Evolutionary conservation across 129 eudicot species (phyloP).

Genomic region (Scalesia atractyloides): DNA sequence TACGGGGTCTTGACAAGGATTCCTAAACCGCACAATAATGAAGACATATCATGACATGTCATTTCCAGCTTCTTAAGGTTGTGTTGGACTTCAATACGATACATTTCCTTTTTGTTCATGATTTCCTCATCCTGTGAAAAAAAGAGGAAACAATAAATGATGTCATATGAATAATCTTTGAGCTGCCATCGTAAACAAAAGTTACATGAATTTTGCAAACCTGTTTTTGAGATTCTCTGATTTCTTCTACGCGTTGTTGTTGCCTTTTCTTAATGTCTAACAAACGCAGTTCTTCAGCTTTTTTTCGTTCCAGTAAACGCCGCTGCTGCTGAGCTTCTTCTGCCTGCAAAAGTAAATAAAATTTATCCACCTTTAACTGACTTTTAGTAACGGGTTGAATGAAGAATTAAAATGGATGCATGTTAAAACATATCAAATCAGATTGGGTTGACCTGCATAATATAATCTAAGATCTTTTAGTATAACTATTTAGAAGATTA

Average conservation of each 20-base stretch:
- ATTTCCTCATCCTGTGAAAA: conserved; percentile 54
- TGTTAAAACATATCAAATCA: too few relatives aligned
- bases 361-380: conserved; percentile 5
- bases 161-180: background rate
- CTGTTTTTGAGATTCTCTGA: conserved; percentile 72
- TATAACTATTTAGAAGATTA: background rate
- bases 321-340: conserved; percentile 63
- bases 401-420: too few relatives aligned
- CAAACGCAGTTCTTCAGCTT: conserved; percentile 63
- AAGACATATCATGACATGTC: conserved; percentile 60
- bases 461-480: too few relatives aligned
- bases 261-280: conserved; percentile 80
- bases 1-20: conserved; percentile 34
- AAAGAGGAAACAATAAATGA: conserved; percentile 5
- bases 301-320: conserved; percentile 56
- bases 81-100: conserved; percentile 55
- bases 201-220: conserved; percentile 33
- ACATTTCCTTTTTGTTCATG: conserved; percentile 65
- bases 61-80: conserved; percentile 60
- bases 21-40: conserved; percentile 63
- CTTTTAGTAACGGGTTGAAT: background rate
- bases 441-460: too few relatives aligned
- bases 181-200: background rate
- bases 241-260: conserved; percentile 74
- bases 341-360: conserved; percentile 46